Evolutionary conservation across 2,329 filamentous ascomycete genomes (phyloP), one percentile per base, ranked within the genome.

Genomic region (Claviceps monticola): DNA sequence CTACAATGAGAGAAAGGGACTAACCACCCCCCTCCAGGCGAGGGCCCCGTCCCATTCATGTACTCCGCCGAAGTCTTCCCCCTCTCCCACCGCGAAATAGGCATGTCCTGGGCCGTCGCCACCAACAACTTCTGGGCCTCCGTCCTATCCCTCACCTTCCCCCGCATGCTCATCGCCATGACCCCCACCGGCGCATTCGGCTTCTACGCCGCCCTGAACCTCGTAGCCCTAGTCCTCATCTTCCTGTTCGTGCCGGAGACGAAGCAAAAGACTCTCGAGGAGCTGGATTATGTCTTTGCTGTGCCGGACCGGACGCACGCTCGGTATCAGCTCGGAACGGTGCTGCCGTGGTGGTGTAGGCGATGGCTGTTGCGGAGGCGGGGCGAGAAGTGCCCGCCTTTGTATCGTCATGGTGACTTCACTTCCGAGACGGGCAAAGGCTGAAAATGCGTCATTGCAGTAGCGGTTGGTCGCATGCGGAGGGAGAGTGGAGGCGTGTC

Each of bases 171-270:
- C 6, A 57, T 51, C 4, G 61, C 62, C 45, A 66, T 67, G 58
- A 64, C 63, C 1, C 53, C 55, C 0, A 63, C 64, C 1, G 65
- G 65, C 17, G 65, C 64, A 4, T 67, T 68, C 52, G 68, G 67
- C 0, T 68, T 73, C 56, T 76, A 76, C 46, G 72, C 72, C 0
- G 72, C 66, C 2, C 68, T 75, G 37, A 75, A 75, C 55, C 43
- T 71, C 0, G 59, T 73, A 0, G 73, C 72, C 0, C 68, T 74
- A 59, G 51, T 66, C 42, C 65, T 75, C 56, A 75, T 75, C 55
- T 74, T 75, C 54, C 64, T 73, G 29, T 67, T 74, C 48, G 68
- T 76, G 0, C 73, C 72, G 0, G 73, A 75, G 60, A 75, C 73
- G 2, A 75, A 75, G 61, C 71, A 74, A 39, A 68, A 71, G 51